These are phyloP conservation scores for Colletotrichum cuscutae DNA, from an alignment of 2,329 filamentous ascomycete genomes.

Conservation along the genomic window DNA sequence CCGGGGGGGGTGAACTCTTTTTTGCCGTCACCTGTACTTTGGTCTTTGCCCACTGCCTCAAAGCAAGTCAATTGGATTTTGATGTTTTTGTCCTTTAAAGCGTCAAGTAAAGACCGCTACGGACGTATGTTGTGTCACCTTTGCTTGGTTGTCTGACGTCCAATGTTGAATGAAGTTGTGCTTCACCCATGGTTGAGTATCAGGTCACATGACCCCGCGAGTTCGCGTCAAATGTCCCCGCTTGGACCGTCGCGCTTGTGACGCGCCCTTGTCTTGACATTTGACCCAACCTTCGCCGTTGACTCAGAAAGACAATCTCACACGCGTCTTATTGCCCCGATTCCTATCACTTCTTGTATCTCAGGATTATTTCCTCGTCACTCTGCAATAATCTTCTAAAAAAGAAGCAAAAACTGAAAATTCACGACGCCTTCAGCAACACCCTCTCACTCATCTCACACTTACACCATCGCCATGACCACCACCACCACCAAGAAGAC, in stretches of 20 bases:
- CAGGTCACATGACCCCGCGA: constrained; percentile 16
- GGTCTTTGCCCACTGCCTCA: too few species aligned
- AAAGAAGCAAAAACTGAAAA: background rate
- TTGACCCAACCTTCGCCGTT: constrained; percentile 1
- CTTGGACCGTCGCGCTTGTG: constrained; percentile 7
- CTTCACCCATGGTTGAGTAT: background rate
- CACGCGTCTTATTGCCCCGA: background rate
- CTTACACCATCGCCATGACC: constrained; percentile 16
- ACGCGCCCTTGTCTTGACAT: constrained; percentile 35
- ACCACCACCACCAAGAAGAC: constrained; percentile 11
- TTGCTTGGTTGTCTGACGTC: too few species aligned
- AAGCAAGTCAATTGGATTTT: too few species aligned
- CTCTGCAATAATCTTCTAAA: background rate
- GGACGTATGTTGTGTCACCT: too few species aligned
- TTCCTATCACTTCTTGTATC: too few species aligned
- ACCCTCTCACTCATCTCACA: background rate
- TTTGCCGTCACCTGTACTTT: too few species aligned
- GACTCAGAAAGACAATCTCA: background rate
- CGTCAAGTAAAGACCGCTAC: too few species aligned
- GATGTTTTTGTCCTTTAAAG: too few species aligned
- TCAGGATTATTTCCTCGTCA: accelerated
- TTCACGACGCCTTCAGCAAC: background rate
- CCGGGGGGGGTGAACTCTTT: too few species aligned
- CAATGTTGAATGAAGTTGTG: too few species aligned
- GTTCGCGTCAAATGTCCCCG: constrained; percentile 4